Evolutionary conservation across 2,329 filamentous ascomycete species (phyloP), one percentile per base, ranked within the genome.

Genomic region (Colletotrichum truncatum): DNA sequence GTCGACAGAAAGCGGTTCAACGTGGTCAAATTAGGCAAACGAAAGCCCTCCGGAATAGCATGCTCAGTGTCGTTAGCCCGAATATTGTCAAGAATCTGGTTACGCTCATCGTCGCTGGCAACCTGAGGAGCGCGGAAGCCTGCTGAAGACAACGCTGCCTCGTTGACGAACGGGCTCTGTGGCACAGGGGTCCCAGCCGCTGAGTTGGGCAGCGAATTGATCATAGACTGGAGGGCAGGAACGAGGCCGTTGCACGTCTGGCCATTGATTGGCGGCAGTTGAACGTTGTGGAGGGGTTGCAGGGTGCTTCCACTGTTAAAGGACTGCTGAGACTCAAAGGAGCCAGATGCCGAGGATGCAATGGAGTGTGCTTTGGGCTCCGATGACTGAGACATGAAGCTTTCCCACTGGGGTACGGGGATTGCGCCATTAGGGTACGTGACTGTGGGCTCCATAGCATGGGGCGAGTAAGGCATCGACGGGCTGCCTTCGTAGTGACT

Each of bases 1-100:
- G 95, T 97, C 66, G 94, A 93, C 68, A 99, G 83, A 78, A 97
- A 97, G 68, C 94, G 89, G 80, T 99, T 98, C 76, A 98, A 82
- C 3, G 93, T 91, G 34, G 89, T 86, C 34, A 94, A 85, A 70
- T 87, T 90, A 6, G 96, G 96, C 46, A 98, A 86, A 69, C 93
- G 91, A 85, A 98, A 98, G 63, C 92, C 94, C 61, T 97, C 93
- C 14, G 94, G 89, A 62, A 98, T 90, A 46, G 92, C 90, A 73
- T 90, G 90, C 73, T 97, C 93, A 70, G 85, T 90, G 76, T 98
- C 95, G 70, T 89, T 90, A 70, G 84, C 87, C 73, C 91, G 91
- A 74, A 98, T 94, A 74, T 94, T 94, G 72, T 97, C 93, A 71
- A 97, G 84, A 67, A 98, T 93, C 71, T 88, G 84, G 74, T 91